Evolutionary conservation across 2,329 filamentous ascomycete species (phyloP), one percentile per base, ranked within the genome.

Genomic region (Trichoderma lentiforme): DNA sequence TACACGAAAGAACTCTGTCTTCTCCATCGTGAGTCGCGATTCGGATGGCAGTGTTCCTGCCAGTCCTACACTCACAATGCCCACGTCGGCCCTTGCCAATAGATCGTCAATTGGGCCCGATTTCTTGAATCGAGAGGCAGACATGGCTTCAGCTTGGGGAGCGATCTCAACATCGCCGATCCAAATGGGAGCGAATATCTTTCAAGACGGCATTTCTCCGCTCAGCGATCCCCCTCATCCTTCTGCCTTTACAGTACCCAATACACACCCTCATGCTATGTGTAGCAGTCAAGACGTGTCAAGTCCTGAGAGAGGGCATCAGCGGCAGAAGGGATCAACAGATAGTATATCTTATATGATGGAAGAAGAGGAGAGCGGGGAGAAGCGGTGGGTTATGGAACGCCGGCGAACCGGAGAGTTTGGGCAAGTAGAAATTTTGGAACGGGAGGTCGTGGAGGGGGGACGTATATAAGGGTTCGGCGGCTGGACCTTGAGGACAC

Each of bases 331-430:
- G 74, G 83, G 86, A 64, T 91, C 88, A 60, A 84, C 89, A 2
- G 91, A 93, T 75, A 92, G 90, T 74, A 89, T 94, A 39, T 91
- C 90, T 7, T 94, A 94, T 79, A 86, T 86, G 61, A 86, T 86
- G 61, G 89, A 91, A 73, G 89, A 91, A 73, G 89, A 91, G 76
- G 88, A 90, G 3, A 85, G 85, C 9, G 87, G 86, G 1, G 87
- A 87, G 74, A 86, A 85, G 70, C 82, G 90, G 60, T 93, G 91
- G 92, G 87, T 93, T 8, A 82, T 93, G 75, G 92, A 94, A 80
- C 82, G 91, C 43, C 84, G 91, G 67, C 83, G 91, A 43, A 92
- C 90, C 3, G 89, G 85, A 1, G 91, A 93, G 76, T 86, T 84
- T 72, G 91, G 91, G 0, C 86, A 91, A 78, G 80, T 91, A 68